Conservation (phyloP, 1,284 basidiomycete genomes). For the Meripilus lineatus region DNA sequence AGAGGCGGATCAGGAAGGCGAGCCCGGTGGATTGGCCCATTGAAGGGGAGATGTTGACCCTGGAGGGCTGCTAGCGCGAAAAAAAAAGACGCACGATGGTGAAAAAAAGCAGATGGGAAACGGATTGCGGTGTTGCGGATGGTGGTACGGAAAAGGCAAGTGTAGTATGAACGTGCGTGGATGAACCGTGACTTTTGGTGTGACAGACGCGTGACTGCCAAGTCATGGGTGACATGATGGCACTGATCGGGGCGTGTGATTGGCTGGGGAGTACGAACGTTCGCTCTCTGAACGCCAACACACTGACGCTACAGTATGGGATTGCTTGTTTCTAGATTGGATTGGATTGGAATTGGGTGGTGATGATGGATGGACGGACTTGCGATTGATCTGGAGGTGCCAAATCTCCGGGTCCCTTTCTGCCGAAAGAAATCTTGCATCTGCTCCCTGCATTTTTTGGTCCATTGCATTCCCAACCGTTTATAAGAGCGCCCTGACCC, state of each 20-base stretch:
- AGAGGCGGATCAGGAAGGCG: no score
- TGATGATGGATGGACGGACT: neutral
- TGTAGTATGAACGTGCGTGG: neutral
- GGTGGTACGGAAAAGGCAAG: neutral
- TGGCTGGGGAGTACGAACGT: constrained; percentile 16
- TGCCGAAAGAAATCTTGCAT: no score
- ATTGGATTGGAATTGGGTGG: neutral
- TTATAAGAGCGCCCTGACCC: constrained; percentile 3
- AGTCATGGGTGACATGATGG: neutral
- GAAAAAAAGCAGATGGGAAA: neutral
- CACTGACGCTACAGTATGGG: neutral
- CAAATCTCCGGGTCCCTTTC: no score
- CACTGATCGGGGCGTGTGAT: constrained; percentile 7
- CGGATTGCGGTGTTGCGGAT: neutral
- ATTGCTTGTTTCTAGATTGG: neutral
- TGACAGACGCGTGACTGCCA: neutral
- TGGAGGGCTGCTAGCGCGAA: no score
- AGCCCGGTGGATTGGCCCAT: no score
- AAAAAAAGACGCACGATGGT: constrained; percentile 3
- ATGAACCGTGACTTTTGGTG: neutral
- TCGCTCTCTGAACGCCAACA: constrained; percentile 3
- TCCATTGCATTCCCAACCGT: neutral
- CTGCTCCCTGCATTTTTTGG: no score
- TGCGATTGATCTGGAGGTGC: no score
- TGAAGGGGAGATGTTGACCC: no score